phyloP scores from a whole-genome alignment of 352 stramenopile species.

The Globisporangium polare region DNA sequence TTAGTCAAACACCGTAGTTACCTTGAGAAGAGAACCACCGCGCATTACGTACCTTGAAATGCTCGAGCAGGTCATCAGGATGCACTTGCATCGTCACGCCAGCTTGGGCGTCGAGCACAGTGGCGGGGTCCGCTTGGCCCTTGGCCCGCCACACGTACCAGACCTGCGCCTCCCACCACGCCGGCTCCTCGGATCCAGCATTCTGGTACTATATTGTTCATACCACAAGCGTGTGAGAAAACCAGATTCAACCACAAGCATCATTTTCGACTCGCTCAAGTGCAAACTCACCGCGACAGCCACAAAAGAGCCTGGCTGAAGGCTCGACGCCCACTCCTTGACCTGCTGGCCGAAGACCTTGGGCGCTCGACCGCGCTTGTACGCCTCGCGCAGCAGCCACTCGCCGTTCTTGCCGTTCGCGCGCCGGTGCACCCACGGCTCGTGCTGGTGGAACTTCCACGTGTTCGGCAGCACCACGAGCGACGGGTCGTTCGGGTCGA shows the following conservation, averaged over 20 bases:
- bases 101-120: conserved; percentile 47
- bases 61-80: conserved; percentile 42
- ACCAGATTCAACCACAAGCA: neutral
- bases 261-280: neutral
- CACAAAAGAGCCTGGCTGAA: conserved; percentile 56
- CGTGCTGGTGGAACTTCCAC: conserved; percentile 68
- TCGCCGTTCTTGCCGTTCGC: conserved; percentile 77
- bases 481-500: conserved; percentile 77
- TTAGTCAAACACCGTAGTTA: neutral
- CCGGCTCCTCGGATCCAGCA: conserved; percentile 46
- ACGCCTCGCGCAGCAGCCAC: conserved; percentile 54
- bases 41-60: conserved; percentile 42
- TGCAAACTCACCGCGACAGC: conserved; percentile 49
- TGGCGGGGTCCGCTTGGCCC: conserved; percentile 44
- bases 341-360: conserved; percentile 48
- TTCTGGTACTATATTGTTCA: conserved; percentile 55
- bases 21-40: neutral
- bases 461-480: conserved; percentile 62
- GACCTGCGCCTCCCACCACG: conserved; percentile 82
- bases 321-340: conserved; percentile 47
- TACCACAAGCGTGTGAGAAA: neutral
- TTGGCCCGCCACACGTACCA: conserved; percentile 79
- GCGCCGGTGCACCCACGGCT: conserved; percentile 48
- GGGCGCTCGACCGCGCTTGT: conserved; percentile 41
- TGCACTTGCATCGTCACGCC: conserved; percentile 34